Evolutionary conservation across 345 rosid genomes (phyloP).

Genomic region (Acer saccharum): DNA sequence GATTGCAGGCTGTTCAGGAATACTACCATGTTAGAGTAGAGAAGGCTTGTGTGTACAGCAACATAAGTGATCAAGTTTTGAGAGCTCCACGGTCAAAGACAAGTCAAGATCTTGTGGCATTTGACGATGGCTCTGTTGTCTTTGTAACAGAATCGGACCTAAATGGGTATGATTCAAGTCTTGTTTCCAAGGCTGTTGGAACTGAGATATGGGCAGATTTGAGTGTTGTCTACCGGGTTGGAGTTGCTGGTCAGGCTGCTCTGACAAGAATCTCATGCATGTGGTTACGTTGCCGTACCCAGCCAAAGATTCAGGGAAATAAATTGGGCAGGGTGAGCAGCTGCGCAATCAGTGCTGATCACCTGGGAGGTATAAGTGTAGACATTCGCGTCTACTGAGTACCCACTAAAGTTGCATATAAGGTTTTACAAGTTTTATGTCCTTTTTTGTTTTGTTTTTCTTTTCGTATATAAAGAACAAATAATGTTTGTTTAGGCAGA

Average conservation of each 20-base stretch:
- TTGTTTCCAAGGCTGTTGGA: slow-evolving; percentile 33
- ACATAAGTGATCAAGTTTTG: slow-evolving; percentile 26
- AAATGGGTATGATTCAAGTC: slow-evolving; percentile 61
- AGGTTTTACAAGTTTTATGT: slow-evolving; percentile 2
- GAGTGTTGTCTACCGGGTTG: slow-evolving; percentile 63
- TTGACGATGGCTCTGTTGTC: slow-evolving; percentile 83
- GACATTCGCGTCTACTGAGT: slow-evolving; percentile 82
- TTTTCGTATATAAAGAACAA: slow-evolving; percentile 20
- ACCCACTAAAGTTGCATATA: slow-evolving; percentile 14
- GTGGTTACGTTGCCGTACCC: slow-evolving; percentile 62
- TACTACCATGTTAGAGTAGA: slow-evolving; percentile 60
- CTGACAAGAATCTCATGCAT: slow-evolving; percentile 72
- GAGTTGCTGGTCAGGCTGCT: slow-evolving; percentile 68
- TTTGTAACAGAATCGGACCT: slow-evolving; percentile 82
- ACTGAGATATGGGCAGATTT: slow-evolving; percentile 65
- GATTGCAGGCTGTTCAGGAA: slow-evolving; percentile 80
- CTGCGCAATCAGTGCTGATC: slow-evolving; percentile 36
- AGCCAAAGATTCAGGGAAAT: slow-evolving; percentile 52
- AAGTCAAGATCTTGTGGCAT: slow-evolving; percentile 51
- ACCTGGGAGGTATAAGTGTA: slow-evolving; percentile 65
- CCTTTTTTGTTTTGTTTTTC: neutral
- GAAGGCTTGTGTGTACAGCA: slow-evolving; percentile 25
- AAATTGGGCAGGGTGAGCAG: slow-evolving; percentile 40
- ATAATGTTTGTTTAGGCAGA: slow-evolving; percentile 30
- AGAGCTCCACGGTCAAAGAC: slow-evolving; percentile 25